Evolutionary conservation across 2,329 filamentous ascomycete genomes (phyloP).

Genomic region (Penicillium expansum): DNA sequence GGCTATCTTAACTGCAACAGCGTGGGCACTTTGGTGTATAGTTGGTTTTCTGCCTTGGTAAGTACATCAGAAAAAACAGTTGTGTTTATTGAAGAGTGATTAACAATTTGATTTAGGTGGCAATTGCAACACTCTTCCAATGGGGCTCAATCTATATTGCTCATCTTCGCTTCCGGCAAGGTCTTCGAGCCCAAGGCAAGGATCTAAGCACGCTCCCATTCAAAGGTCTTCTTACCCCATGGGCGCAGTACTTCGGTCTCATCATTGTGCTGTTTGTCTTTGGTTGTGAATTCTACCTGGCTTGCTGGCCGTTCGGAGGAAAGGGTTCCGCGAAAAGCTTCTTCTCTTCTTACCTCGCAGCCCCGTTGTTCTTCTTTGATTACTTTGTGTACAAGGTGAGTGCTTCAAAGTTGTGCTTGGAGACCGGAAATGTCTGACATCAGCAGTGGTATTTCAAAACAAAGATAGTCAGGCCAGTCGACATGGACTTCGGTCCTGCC

Average conservation of each 20-base stretch:
- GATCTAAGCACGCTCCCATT: slow-evolving; percentile 26
- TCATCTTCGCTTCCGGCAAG: slow-evolving; percentile 29
- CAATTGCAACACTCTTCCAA: slow-evolving; percentile 32
- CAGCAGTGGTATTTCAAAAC: slow-evolving; percentile 21
- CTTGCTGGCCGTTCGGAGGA: slow-evolving; percentile 31
- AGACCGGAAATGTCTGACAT: neutral
- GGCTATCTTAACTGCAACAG: slow-evolving; percentile 35
- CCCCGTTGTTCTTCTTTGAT: slow-evolving; percentile 32
- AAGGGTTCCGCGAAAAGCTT: slow-evolving; percentile 32
- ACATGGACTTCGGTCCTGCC: slow-evolving; percentile 26
- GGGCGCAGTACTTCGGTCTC: slow-evolving; percentile 25
- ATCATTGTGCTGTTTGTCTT: slow-evolving; percentile 30
- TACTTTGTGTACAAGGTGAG: slow-evolving; percentile 29
- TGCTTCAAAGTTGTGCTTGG: neutral
- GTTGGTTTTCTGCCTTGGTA: slow-evolving; percentile 34
- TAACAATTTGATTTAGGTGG: slow-evolving; percentile 18
- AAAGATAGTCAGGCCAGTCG: slow-evolving; percentile 21
- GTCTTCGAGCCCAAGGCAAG: slow-evolving; percentile 29
- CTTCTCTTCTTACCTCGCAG: slow-evolving; percentile 34
- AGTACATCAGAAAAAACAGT: neutral
- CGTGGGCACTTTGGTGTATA: slow-evolving; percentile 28
- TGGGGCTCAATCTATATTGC: slow-evolving; percentile 29
- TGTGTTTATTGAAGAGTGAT: neutral
- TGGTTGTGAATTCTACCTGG: slow-evolving; percentile 34
- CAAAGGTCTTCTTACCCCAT: slow-evolving; percentile 26